Base-by-base conservation (phyloP, 2,329 filamentous ascomycete genomes). In the Curvularia hawaiiensis region DNA sequence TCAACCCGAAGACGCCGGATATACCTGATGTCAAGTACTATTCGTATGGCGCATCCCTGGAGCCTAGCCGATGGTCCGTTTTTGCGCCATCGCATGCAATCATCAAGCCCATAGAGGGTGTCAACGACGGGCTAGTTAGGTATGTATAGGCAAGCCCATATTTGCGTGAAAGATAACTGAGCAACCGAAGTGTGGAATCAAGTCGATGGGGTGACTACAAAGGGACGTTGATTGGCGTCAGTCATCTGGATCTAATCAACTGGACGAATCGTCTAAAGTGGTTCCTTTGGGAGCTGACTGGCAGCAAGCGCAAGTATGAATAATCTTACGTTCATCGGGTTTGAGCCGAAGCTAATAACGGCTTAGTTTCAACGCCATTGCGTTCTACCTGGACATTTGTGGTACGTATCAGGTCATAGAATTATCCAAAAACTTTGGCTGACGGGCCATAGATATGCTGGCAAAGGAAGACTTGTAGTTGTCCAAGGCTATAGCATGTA, bases 81-180 rank as follows among this genome's bases (percentile, higher is more conserved):
- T 88, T 88, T 65, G 79, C 83, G 7, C 76, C 82, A 22, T 83
- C 82, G 1, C 84, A 87, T 65, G 75, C 78, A 9, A 80, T 88
- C 43, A 81, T 88, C 39, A 75, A 79, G 58, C 70, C 78, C 28
- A 65, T 79, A 4, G 86, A 88, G 74, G 85, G 83, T 0, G 79
- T 83, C 10, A 88, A 88, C 65, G 86, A 88, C 68, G 86, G 86
- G 0, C 76, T 88, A 22, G 86, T 88, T 38, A 92, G 76, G 76
- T 73, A 62, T 20, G 56, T 22, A 3, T 38, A 18, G 7, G 26
- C 18, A 18, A 12, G 24, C 4, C 12, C 39, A 30, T 11, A 16
- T 18, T 9, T 31, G 16, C 11, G 18, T 35, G 16, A n/a, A 40
- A 10, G 7, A 9, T 10, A n/a, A 18, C 44, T 41, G 18, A 49